Evolutionary conservation across 345 rosid genomes (phyloP).

Genomic region (Pugionium dolabratum): DNA sequence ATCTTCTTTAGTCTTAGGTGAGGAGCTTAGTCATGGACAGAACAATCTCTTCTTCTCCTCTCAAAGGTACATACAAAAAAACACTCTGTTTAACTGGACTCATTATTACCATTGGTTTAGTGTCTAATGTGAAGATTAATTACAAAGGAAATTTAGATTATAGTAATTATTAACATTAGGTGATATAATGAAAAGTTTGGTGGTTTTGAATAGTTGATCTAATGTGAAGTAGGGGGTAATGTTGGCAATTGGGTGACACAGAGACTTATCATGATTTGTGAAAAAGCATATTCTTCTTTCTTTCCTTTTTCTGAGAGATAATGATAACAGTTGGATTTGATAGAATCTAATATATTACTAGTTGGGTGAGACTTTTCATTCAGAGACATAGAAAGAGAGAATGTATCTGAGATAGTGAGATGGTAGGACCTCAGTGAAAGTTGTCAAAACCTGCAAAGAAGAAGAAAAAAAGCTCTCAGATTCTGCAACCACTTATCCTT

Average conservation of each 20-base stretch:
- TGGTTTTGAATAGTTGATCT: constrained; percentile 5
- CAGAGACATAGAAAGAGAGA: constrained; percentile 19
- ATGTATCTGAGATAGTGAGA: constrained; percentile 29
- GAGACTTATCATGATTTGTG: constrained; percentile 37
- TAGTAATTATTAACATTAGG: too few species aligned
- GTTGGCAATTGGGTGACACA: constrained; percentile 46
- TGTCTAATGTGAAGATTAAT: background rate
- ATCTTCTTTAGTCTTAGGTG: constrained; percentile 29
- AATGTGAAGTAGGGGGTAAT: constrained; percentile 38
- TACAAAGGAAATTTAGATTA: background rate
- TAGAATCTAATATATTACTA: constrained; percentile 35
- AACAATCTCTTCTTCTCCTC: constrained; percentile 34
- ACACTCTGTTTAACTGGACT: constrained; percentile 4
- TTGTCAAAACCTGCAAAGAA: constrained; percentile 35
- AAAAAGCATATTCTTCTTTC: constrained; percentile 16
- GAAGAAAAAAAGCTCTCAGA: too few species aligned
- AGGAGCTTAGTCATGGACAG: constrained; percentile 31
- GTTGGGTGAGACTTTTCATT: constrained; percentile 39
- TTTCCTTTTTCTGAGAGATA: constrained; percentile 28
- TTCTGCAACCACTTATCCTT: too few species aligned
- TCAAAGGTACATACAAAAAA: constrained; percentile 26
- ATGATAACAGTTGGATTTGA: constrained; percentile 39
- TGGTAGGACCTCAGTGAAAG: constrained; percentile 45
- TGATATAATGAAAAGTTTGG: too few species aligned
- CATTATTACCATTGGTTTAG: background rate